phyloP scores from a whole-genome alignment of 352 stramenopile genomes.

The Globisporangium middletonii region DNA sequence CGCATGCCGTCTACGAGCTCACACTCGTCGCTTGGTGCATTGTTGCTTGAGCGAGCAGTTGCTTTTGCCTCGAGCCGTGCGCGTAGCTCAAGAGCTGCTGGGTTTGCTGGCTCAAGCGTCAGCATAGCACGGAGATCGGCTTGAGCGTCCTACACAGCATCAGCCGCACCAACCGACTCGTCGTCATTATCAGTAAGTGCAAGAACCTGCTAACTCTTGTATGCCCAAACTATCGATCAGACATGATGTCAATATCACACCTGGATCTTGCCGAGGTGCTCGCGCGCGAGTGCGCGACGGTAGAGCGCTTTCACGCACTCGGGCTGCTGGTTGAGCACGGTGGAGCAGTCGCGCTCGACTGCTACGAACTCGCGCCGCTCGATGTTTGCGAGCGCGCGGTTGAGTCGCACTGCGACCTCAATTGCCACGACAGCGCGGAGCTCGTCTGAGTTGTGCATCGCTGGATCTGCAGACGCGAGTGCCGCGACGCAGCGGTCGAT shows the following conservation, averaged over 20 bases:
- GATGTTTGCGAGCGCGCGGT: conserved; percentile 54
- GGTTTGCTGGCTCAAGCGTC: conserved; percentile 36
- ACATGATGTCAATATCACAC: conserved; percentile 12
- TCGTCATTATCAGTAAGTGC: too few relatives aligned
- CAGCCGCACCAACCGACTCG: background rate
- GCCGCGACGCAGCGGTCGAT: conserved; percentile 14
- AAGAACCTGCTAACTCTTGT: too few relatives aligned
- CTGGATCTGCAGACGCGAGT: background rate
- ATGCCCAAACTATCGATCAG: too few relatives aligned
- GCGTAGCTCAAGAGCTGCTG: conserved; percentile 11
- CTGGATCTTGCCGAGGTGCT: conserved; percentile 59
- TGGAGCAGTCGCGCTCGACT: conserved; percentile 68
- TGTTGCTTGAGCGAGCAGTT: background rate
- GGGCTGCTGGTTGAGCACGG: conserved; percentile 55
- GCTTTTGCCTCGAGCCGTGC: conserved; percentile 1
- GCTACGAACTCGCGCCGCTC: conserved; percentile 15
- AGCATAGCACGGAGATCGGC: conserved; percentile 23
- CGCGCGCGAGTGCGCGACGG: conserved; percentile 65
- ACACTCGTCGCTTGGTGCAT: too few relatives aligned
- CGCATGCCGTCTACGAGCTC: background rate
- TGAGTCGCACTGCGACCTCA: conserved; percentile 51
- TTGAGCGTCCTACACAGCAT: conserved; percentile 22
- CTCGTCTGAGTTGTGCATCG: background rate
- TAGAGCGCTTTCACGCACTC: conserved; percentile 89
- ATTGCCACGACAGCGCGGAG: conserved; percentile 15